Evolutionary conservation across 306 rosid genomes (phyloP).

Genomic region (apple (Malus domestica)): DNA sequence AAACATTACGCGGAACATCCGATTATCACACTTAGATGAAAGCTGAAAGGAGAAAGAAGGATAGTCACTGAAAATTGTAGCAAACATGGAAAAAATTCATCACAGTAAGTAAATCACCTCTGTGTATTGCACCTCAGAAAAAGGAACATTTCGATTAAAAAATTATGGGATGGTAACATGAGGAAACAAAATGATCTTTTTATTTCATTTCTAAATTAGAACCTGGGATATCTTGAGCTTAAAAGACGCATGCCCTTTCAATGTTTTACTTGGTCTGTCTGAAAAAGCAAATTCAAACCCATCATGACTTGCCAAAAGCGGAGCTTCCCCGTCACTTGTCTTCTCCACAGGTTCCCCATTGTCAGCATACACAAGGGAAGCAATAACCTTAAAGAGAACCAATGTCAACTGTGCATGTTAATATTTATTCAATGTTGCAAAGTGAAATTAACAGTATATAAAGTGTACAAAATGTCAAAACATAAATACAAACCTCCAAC

Average conservation of each 20-base stretch:
- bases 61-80: conserved; percentile 20
- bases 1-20: conserved; percentile 72
- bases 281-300: conserved; percentile 67
- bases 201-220: conserved; percentile 7
- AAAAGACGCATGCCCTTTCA: conserved; percentile 85
- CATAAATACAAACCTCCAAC: conserved; percentile 47
- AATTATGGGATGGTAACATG: background rate
- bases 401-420: conserved; percentile 11
- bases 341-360: conserved; percentile 65
- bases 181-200: background rate
- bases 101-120: background rate
- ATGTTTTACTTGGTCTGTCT: conserved; percentile 62
- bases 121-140: background rate
- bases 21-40: conserved; percentile 85
- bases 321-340: conserved; percentile 76
- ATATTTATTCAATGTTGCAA: background rate
- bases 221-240: conserved; percentile 98
- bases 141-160: background rate
- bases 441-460: conserved; percentile 9
- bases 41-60: conserved; percentile 52
- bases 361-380: conserved; percentile 74
- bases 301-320: conserved; percentile 69
- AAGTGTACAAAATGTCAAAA: conserved; percentile 5
- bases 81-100: conserved; percentile 9
- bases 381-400: conserved; percentile 56